Base-by-base conservation (phyloP, 164 flowering plant species). In the Saururus chinensis region DNA sequence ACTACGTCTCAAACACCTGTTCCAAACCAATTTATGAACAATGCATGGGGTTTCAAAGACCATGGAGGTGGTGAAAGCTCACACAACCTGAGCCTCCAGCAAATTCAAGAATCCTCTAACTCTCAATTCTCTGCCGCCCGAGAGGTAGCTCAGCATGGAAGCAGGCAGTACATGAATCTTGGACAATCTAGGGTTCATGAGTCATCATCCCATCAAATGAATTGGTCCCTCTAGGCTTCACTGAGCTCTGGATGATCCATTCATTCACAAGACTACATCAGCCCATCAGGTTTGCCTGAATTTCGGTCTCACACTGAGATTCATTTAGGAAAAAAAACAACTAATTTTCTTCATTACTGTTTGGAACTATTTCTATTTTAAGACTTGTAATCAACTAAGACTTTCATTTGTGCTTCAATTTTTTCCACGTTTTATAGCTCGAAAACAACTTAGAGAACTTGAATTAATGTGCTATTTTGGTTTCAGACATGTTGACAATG, bases 1-100 rank as follows among this genome's bases (percentile, higher is more conserved):
- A 68, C 81, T 55, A 37, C 66, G 30, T 66, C 73, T 56, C 79
- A 76, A 14, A 68, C 61, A 69, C 73, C 74, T 17, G 64, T 65
- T 26, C 57, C 70, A 16, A 71, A 56, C 56, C 74, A 72, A 55
- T 69, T 75, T 55, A 71, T 80, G 19, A 17, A 35, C 35, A 71
- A 60, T 68, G 60, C 64, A 19, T 84, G 91, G 95, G 71, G 74
- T 61, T 81, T 74, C 69, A 86, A 79, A 70, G 75, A 71, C 22
- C 70, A 70, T 53, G 77, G 74, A 61, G 60, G 62, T 37, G 20
- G 74, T 59, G 61, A 69, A 56, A 64, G 72, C 66, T 74, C 82
- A 11, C 2, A 79, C 53, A 68, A 73, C 60, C 67, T 72, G n/a
- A 86, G 85, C 49, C 69, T 73, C 4, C 73, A 76, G 0, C 87